Percentiles rank a stretch among this genome's conserved stretches.
phyloP scores from a whole-genome alignment of 495 filamentous ascomycete species.

The Thermochaetoides thermophila region DNA sequence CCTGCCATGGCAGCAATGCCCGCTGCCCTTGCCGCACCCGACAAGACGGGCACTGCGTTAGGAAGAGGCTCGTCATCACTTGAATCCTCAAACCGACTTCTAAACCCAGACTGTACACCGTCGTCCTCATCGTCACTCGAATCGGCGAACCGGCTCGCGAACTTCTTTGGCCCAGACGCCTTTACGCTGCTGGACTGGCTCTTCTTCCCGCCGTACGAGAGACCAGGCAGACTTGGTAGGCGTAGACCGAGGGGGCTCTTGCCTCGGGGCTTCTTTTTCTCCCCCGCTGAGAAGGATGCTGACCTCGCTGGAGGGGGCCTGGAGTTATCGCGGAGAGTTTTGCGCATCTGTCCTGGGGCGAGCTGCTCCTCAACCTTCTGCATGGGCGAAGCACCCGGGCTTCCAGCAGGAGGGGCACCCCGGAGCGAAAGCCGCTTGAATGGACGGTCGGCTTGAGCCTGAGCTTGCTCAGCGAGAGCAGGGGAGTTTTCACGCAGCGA shows the following conservation, averaged over 20 bases:
- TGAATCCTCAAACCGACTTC: constrained; percentile 67
- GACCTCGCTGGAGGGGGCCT: constrained; percentile 11
- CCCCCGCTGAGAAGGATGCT: constrained; percentile 13
- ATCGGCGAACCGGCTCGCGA: constrained; percentile 35
- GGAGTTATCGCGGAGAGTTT: constrained; percentile 14
- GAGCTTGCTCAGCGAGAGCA: constrained; percentile 4
- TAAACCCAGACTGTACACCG: constrained; percentile 32
- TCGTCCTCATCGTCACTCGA: constrained; percentile 60
- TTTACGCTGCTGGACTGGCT: constrained; percentile 5
- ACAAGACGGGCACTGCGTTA: not conserved
- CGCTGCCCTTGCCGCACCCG: not conserved
- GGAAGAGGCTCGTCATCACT: constrained; percentile 50
- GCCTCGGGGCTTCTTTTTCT: too few relatives aligned
- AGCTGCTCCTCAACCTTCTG: constrained; percentile 10
- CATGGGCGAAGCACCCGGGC: constrained; percentile 16
- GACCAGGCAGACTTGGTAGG: too few relatives aligned
- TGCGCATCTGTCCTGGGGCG: constrained; percentile 24
- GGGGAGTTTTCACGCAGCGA: constrained; percentile 27
- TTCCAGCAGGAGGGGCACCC: constrained; percentile 22
- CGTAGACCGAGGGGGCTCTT: too few relatives aligned
- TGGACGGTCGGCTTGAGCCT: constrained; percentile 7
- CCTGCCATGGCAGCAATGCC: not conserved
- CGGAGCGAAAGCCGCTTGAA: constrained; percentile 28
- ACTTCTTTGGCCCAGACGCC: constrained; percentile 5
- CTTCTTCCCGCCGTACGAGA: constrained; percentile 16